These are phyloP conservation scores for Glomus cerebriforme DNA, from an alignment of 192 early-diverging fungal genomes.

Conservation along the genomic window DNA sequence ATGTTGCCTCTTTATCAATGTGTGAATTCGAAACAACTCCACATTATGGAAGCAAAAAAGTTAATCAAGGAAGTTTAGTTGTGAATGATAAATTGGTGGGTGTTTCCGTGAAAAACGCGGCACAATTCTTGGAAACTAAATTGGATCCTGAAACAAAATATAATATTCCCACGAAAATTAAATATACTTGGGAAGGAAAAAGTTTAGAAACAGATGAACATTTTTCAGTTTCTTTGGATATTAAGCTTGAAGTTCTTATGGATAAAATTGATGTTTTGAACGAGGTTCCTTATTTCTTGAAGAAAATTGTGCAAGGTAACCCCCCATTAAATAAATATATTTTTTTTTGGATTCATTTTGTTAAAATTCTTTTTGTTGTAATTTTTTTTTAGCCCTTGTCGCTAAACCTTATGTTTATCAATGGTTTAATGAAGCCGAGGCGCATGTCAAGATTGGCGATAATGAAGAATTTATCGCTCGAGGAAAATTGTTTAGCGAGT, in stretches of 20 bases:
- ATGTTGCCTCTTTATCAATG: slow-evolving; percentile 63
- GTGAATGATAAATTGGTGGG: slow-evolving; percentile 66
- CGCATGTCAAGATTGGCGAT: slow-evolving; percentile 76
- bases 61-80: slow-evolving; percentile 76
- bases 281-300: slow-evolving; percentile 91
- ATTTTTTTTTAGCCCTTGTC: slow-evolving; percentile 62
- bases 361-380: background rate
- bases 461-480: slow-evolving; percentile 51
- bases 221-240: slow-evolving; percentile 64
- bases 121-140: slow-evolving; percentile 62
- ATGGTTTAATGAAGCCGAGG: slow-evolving; percentile 79
- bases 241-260: slow-evolving; percentile 61
- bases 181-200: slow-evolving; percentile 80
- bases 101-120: slow-evolving; percentile 75
- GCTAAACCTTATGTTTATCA: slow-evolving; percentile 94
- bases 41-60: slow-evolving; percentile 64
- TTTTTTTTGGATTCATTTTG: background rate
- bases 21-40: slow-evolving; percentile 81
- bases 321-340: no score
- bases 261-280: slow-evolving; percentile 88
- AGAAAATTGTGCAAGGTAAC: slow-evolving; percentile 78
- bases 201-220: slow-evolving; percentile 67
- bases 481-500: slow-evolving; percentile 83
- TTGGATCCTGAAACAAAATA: slow-evolving; percentile 85
- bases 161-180: slow-evolving; percentile 70